Percentiles rank a stretch among this genome's conserved stretches.
Conservation (phyloP, 202 grass and related monocot species). For the Dendrocalamus latiflorus region DNA sequence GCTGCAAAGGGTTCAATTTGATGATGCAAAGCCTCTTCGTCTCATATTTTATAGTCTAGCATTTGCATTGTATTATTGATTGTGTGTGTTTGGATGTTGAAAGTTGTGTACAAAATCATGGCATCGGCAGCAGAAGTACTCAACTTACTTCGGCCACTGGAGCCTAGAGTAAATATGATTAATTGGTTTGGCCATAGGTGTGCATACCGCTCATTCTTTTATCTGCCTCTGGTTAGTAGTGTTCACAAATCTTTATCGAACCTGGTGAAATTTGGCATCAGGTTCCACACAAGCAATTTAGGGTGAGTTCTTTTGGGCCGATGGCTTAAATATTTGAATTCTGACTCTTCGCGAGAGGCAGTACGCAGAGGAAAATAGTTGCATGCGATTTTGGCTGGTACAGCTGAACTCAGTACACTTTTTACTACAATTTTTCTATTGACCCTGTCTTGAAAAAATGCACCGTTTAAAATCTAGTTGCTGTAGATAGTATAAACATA, state of each 20-base stretch:
- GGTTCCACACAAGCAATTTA: not conserved
- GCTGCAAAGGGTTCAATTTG: slow-evolving; percentile 11
- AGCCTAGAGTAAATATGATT: not conserved
- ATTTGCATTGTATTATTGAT: not conserved
- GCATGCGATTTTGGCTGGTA: no score
- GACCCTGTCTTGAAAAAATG: no score
- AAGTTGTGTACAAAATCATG: not conserved
- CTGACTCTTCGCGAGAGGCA: no score
- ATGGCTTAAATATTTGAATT: no score
- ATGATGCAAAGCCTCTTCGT: not conserved
- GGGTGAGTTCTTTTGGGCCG: no score
- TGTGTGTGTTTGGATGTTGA: slow-evolving; percentile 12
- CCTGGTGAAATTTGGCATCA: not conserved
- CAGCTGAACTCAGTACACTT: no score
- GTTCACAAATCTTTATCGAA: not conserved
- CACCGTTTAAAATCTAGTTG: no score
- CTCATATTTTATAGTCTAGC: not conserved
- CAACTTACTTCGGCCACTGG: not conserved
- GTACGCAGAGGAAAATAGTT: no score
- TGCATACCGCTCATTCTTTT: not conserved
- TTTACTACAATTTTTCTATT: no score
- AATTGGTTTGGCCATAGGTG: not conserved
- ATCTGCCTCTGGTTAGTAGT: not conserved
- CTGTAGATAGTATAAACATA: no score
- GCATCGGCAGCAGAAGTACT: not conserved